phyloP scores from a whole-genome alignment of 1,284 basidiomycete species.

The Moesziomyces antarcticus region DNA sequence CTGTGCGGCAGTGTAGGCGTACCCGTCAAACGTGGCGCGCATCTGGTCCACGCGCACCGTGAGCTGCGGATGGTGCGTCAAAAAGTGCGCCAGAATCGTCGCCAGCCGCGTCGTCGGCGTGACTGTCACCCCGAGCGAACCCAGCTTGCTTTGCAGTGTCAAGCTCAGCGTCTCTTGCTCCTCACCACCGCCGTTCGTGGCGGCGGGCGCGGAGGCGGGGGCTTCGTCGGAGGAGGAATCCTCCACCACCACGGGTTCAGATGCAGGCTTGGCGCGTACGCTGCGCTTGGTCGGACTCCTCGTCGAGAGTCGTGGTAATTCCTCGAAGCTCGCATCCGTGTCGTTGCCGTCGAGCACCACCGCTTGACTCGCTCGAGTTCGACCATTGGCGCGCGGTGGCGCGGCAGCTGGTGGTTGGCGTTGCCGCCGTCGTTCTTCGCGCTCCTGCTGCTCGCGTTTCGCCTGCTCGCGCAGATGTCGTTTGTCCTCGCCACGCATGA shows the following conservation, averaged over 20 bases:
- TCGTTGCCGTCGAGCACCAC: constrained; percentile 8
- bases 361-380: too few relatives aligned
- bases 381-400: too few relatives aligned
- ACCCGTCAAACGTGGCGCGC: constrained; percentile 38
- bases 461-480: constrained; percentile 49
- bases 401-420: constrained; percentile 1
- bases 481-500: constrained; percentile 47
- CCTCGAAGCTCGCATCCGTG: constrained; percentile 31
- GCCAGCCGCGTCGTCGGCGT: constrained; percentile 41
- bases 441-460: constrained; percentile 29
- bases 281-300: background rate
- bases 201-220: background rate
- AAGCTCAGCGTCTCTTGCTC: constrained; percentile 26
- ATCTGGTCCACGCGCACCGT: background rate
- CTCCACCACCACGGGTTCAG: constrained; percentile 8
- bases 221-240: constrained; percentile 27
- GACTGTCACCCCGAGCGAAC: constrained; percentile 33
- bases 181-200: background rate
- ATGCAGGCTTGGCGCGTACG: background rate
- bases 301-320: constrained; percentile 4
- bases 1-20: constrained; percentile 7
- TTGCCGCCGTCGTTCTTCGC: constrained; percentile 19
- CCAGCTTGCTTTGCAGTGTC: constrained; percentile 36
- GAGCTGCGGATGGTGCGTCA: constrained; percentile 10
- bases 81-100: constrained; percentile 46